Evolutionary conservation across 2,329 filamentous ascomycete genomes (phyloP).

Genomic region (Cytospora chrysosperma): DNA sequence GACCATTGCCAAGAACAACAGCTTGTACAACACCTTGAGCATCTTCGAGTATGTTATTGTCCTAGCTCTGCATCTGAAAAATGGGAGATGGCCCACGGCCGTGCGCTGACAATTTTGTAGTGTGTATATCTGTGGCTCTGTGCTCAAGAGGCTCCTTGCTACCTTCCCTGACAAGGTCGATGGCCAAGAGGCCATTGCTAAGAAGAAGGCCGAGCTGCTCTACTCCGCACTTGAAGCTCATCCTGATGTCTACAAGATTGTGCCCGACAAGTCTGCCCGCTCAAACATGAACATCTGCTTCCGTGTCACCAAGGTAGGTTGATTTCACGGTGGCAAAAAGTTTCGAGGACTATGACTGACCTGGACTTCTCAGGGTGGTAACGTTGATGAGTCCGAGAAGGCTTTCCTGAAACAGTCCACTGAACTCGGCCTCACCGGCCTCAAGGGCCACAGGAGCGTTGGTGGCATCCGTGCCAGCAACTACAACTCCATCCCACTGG

Average conservation of each 20-base stretch:
- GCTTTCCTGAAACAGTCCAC: constrained; percentile 74
- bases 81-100: too few relatives aligned
- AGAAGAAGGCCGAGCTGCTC: constrained; percentile 72
- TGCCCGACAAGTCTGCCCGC: constrained; percentile 72
- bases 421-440: constrained; percentile 66
- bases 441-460: constrained; percentile 87
- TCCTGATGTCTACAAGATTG: constrained; percentile 70
- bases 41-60: constrained; percentile 73
- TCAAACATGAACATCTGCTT: constrained; percentile 98
- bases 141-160: constrained; percentile 72
- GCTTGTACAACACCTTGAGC: constrained; percentile 91
- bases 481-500: constrained; percentile 79
- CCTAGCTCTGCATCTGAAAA: too few relatives aligned
- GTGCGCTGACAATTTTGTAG: constrained; percentile 40
- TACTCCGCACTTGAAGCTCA: constrained; percentile 76
- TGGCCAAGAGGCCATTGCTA: constrained; percentile 72
- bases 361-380: constrained; percentile 41
- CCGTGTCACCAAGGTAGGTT: constrained; percentile 56
- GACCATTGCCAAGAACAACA: constrained; percentile 87
- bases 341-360: background rate
- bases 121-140: constrained; percentile 86
- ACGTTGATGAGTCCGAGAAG: constrained; percentile 71
- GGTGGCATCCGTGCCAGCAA: constrained; percentile 84
- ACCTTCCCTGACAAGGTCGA: constrained; percentile 67
- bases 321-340: background rate